Conservation (phyloP, 1,284 basidiomycete species). For the Kalmanozyma brasiliensis region DNA sequence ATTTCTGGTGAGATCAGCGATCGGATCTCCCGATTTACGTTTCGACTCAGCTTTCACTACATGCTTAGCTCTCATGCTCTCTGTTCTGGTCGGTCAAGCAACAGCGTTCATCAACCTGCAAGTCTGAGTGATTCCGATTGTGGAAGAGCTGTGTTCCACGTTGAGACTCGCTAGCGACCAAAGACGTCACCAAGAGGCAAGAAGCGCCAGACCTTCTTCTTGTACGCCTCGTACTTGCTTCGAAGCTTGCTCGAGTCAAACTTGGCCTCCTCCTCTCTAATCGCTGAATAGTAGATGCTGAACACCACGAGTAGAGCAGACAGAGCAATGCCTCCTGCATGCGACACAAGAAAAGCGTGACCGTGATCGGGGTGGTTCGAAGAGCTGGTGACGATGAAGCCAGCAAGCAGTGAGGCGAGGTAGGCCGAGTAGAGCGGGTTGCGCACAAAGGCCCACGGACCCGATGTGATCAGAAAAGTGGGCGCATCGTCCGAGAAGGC, state of each 20-base stretch:
- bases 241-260: conserved; percentile 43
- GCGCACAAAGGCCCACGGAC: conserved; percentile 38
- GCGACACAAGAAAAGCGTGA: conserved; percentile 28
- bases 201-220: conserved; percentile 31
- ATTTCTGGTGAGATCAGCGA: conserved; percentile 13
- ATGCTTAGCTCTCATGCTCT: no score
- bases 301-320: conserved; percentile 20
- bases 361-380: conserved; percentile 45
- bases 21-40: conserved; percentile 2
- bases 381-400: conserved; percentile 39
- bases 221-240: conserved; percentile 39
- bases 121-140: no score
- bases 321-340: conserved; percentile 33
- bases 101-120: no score
- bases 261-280: conserved; percentile 46
- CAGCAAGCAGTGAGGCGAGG: conserved; percentile 31
- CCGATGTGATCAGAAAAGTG: conserved; percentile 29
- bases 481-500: conserved; percentile 38
- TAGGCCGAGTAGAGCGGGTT: conserved; percentile 45
- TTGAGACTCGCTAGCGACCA: conserved; percentile 17
- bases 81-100: no score
- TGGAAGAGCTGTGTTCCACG: no score
- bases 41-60: neutral
- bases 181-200: conserved; percentile 33
- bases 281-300: conserved; percentile 36